These are phyloP conservation scores for Pseudotulostoma volvatum DNA, from an alignment of 495 filamentous ascomycete genomes.

Conservation along the genomic window DNA sequence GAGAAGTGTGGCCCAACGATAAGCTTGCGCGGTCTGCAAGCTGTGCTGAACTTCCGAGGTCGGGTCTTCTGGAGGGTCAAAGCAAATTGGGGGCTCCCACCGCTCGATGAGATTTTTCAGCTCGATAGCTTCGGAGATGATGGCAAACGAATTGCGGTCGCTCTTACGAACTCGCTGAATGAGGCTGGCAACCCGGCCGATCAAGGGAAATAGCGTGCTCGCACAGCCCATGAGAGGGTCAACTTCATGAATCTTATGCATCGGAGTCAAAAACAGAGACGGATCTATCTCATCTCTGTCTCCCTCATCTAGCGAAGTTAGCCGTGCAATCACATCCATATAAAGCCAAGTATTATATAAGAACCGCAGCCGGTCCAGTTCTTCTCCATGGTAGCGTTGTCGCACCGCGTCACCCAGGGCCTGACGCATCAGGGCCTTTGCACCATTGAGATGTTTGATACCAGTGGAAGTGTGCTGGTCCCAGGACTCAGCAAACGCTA, in stretches of 20 bases:
- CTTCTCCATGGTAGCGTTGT: conserved; percentile 17
- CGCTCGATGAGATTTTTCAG: conserved; percentile 45
- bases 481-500: conserved; percentile 69
- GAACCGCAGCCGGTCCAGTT: conserved; percentile 45
- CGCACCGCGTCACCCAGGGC: conserved; percentile 31
- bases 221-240: conserved; percentile 69
- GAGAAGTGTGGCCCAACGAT: conserved; percentile 57
- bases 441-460: conserved; percentile 55
- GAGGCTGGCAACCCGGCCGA: conserved; percentile 51
- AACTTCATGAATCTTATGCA: conserved; percentile 36
- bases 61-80: conserved; percentile 50
- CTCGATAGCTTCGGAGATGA: conserved; percentile 49
- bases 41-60: conserved; percentile 48
- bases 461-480: conserved; percentile 61
- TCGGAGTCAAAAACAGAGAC: conserved; percentile 22
- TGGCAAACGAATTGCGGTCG: conserved; percentile 39
- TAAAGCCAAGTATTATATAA: conserved; percentile 68
- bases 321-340: conserved; percentile 64
- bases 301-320: conserved; percentile 50
- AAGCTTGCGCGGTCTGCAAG: conserved; percentile 57
- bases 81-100: conserved; percentile 43
- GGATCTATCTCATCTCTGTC: conserved; percentile 37
- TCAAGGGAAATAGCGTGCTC: conserved; percentile 53
- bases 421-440: conserved; percentile 45
- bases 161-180: conserved; percentile 46